Evolutionary conservation across 169 alveolate genomes (phyloP).

Genomic region (Miamiensis avidus): DNA sequence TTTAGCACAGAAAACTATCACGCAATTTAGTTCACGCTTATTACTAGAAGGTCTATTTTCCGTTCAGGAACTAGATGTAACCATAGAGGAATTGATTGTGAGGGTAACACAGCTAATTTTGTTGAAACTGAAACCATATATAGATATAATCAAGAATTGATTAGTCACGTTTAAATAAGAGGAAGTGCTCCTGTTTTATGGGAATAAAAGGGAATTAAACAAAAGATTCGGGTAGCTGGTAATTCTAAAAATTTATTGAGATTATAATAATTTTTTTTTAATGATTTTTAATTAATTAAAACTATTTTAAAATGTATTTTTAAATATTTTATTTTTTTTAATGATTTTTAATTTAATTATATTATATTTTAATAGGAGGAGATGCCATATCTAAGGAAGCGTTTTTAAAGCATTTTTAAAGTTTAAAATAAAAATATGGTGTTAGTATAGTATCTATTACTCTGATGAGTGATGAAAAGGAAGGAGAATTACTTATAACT

Average conservation of each 20-base stretch:
- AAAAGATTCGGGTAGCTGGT: conserved; percentile 9
- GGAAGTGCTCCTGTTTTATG: conserved; percentile 25
- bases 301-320: no score
- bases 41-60: background rate
- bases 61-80: conserved; percentile 19
- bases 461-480: conserved; percentile 10
- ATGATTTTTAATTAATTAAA: no score
- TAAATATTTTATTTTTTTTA: no score
- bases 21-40: background rate
- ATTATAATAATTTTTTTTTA: no score
- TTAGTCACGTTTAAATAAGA: conserved; percentile 17
- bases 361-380: no score
- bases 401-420: conserved; percentile 17
- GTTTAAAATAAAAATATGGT: background rate
- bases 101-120: conserved; percentile 29
- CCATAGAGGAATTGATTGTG: conserved; percentile 26
- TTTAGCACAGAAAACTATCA: no score
- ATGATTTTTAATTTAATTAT: no score
- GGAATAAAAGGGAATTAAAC: conserved; percentile 22
- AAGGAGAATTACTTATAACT: conserved; percentile 17
- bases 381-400: background rate
- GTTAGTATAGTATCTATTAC: conserved; percentile 3
- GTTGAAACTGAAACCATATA: conserved; percentile 18
- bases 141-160: background rate
- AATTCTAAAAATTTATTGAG: no score